A percentile compares a stretch with the other conserved stretches of the same genome.
Conservation (phyloP, 768 basidiomycete genomes). For the Hericium coralloides region DNA sequence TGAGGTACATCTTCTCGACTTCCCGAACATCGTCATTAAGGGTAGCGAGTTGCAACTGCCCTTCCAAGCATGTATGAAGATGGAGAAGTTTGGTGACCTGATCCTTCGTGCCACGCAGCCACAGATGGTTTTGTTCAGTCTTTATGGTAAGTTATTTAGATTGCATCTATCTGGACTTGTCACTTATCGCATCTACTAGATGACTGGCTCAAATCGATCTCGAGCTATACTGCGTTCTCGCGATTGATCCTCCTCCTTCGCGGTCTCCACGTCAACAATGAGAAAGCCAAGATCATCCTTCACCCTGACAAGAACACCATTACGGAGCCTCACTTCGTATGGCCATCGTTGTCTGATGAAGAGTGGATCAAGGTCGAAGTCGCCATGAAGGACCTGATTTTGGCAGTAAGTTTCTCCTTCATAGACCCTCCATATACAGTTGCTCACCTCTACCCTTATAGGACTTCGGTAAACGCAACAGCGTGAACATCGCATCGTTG, state of each 20-base stretch:
- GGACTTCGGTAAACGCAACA: conserved; percentile 99
- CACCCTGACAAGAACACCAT: conserved; percentile 96
- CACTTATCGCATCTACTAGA: conserved; percentile 37
- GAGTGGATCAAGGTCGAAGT: conserved; percentile 99
- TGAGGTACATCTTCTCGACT: conserved; percentile 97
- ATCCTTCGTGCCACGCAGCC: conserved; percentile 96
- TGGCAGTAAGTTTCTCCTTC: conserved; percentile 46
- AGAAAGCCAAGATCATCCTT: conserved; percentile 97
- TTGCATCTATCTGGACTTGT: not conserved
- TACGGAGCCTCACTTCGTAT: conserved; percentile 96
- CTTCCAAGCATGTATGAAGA: conserved; percentile 99
- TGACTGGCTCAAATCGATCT: conserved; percentile 98
- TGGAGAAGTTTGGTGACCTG: conserved; percentile 99
- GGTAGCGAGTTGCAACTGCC: conserved; percentile 96
- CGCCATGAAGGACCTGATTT: conserved; percentile 94
- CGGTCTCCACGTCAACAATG: conserved; percentile 97
- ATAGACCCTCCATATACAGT: not conserved
- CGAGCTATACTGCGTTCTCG: conserved; percentile 98
- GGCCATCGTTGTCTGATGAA: conserved; percentile 88
- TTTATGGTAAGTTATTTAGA: conserved; percentile 55
- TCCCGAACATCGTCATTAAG: conserved; percentile 99
- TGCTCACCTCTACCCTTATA: conserved; percentile 23
- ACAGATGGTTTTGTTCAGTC: conserved; percentile 97
- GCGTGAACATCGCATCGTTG: conserved; percentile 95
- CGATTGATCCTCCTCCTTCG: conserved; percentile 94